Evolutionary conservation across 495 filamentous ascomycete genomes (phyloP).

Genomic region (Hyphodiscus hymeniophilus): DNA sequence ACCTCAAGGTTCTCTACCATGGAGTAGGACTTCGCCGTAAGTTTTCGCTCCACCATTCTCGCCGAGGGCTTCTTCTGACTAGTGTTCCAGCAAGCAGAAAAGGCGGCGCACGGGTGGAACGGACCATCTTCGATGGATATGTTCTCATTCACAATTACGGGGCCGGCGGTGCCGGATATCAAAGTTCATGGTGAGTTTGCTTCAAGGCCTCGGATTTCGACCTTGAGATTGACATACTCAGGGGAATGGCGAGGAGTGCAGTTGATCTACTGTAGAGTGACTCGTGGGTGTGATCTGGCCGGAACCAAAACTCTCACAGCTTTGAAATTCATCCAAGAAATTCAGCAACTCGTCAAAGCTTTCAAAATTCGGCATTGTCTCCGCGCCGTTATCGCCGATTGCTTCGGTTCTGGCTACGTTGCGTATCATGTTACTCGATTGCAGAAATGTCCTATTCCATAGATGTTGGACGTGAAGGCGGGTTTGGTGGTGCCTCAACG

Average conservation of each 20-base stretch:
- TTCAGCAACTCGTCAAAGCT: no score
- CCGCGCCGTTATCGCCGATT: no score
- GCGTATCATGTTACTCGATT: no score
- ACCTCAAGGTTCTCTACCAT: slow-evolving; percentile 60
- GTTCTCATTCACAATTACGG: slow-evolving; percentile 74
- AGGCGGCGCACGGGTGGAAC: slow-evolving; percentile 16
- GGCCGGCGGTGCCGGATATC: slow-evolving; percentile 66
- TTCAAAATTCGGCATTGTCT: no score
- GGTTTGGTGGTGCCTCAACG: no score
- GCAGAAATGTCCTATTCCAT: no score
- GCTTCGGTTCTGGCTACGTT: no score
- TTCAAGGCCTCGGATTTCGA: no score
- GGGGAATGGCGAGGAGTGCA: slow-evolving; percentile 16
- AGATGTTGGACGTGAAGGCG: no score
- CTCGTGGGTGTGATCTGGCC: no score
- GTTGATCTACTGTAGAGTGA: slow-evolving; percentile 8
- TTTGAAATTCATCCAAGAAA: no score
- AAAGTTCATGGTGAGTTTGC: slow-evolving; percentile 33
- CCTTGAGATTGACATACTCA: neutral
- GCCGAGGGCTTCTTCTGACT: neutral
- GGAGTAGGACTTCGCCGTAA: slow-evolving; percentile 49
- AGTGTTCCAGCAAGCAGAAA: slow-evolving; percentile 8
- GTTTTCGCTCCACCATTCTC: neutral
- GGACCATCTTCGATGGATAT: slow-evolving; percentile 18
- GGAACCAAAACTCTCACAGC: no score